Base-by-base conservation (phyloP, 225 moss, liverwort and hornwort genomes). In the Straminergon stramineum region DNA sequence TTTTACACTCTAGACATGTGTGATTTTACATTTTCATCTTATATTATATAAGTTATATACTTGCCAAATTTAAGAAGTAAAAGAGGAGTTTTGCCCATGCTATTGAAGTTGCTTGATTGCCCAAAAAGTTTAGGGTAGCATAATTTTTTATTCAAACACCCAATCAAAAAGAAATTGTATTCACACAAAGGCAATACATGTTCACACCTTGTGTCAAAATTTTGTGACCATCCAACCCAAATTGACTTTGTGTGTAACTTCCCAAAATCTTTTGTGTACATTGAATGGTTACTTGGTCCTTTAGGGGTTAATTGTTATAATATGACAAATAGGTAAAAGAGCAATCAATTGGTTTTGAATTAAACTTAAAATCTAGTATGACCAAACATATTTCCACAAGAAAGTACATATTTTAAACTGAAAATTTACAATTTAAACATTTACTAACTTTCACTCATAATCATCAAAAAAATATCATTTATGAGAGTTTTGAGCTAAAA, bases 81-180 rank as follows among this genome's bases (percentile, higher is more conserved):
- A 26, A 41, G 26, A 41, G 3, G 26, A 26, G 1, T 71, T 5
- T 15, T 71, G 6, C 11, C 10, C 30, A 18, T 48, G 2, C 0
- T 48, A 0, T 6, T 0, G 0, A 45, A 43, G 15, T 0, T 41
- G 1, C 3, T 5, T 6, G 15, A 1, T 8, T 45, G 10, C 8
- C 2, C 0, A 1, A 0, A 45, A 3, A 17, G 6, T 10, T 28
- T 5, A 43, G 0, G 27, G 17, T 6, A 48, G 48, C 2, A 15
- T 28, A 28, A 6, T 2, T 74, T 74, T 74, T 28, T 28, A 73
- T 43, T 3, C 3, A 0, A 0, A 9, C 27, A 43, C 8, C 3
- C 0, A 0, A 73, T 27, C 3, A 5, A 24, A 24, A 21, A 12
- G 12, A 13, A 22, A 7, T 6, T 6, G 24, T 23, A 15, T 5